phyloP scores from a whole-genome alignment of 1,139 yeast genomes.

The Kodamaea ohmeri region DNA sequence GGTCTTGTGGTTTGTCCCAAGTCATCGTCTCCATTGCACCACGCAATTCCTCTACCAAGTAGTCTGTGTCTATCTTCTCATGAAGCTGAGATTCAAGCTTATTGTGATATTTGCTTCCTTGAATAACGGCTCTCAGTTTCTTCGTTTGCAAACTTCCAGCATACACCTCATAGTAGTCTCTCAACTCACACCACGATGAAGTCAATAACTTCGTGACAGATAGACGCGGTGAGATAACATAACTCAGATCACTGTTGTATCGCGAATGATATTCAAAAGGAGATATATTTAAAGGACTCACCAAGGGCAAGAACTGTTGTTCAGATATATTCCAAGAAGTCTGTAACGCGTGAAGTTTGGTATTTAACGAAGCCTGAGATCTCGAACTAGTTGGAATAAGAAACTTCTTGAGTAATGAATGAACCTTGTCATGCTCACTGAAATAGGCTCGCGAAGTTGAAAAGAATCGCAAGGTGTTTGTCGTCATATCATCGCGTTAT shows the following conservation, averaged over 20 bases:
- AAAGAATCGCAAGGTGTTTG: not conserved
- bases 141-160: constrained; percentile 17
- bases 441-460: not conserved
- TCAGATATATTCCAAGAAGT: constrained; percentile 13
- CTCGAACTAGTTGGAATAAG: not conserved
- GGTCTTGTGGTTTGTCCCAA: not conserved
- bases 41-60: constrained; percentile 6
- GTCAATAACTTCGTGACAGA: constrained; percentile 25
- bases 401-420: constrained; percentile 11
- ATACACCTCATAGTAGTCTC: constrained; percentile 21
- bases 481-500: constrained; percentile 4
- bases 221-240: constrained; percentile 19
- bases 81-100: constrained; percentile 15
- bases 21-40: not conserved
- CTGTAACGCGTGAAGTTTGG: constrained; percentile 10
- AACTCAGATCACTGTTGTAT: constrained; percentile 18
- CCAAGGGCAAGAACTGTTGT: constrained; percentile 13
- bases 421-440: not conserved
- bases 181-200: constrained; percentile 26
- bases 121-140: constrained; percentile 12
- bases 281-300: constrained; percentile 9
- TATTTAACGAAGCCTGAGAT: constrained; percentile 1
- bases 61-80: constrained; percentile 12
- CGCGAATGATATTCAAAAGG: constrained; percentile 20
- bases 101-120: constrained; percentile 15